Evolutionary conservation across 2,329 filamentous ascomycete genomes (phyloP).

Genomic region (Penicillium sp.): DNA sequence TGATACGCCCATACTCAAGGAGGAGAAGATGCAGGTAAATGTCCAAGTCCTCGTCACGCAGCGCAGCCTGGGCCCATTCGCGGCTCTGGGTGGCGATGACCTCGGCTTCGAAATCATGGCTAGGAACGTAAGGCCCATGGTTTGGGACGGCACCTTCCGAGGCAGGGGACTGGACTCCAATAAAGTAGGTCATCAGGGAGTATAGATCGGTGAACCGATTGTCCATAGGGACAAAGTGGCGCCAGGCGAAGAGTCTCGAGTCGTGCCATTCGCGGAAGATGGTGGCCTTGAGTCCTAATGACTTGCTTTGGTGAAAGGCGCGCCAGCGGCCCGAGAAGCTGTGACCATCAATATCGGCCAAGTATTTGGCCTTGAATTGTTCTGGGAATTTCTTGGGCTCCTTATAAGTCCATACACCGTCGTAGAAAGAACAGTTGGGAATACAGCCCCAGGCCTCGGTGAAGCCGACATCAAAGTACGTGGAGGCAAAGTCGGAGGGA

Average conservation of each 20-base stretch:
- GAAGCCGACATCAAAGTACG: constrained; percentile 41
- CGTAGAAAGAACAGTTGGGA: constrained; percentile 40
- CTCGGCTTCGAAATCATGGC: constrained; percentile 34
- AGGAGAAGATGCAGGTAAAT: constrained; percentile 45
- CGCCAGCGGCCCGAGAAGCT: constrained; percentile 44
- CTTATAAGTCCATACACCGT: constrained; percentile 21
- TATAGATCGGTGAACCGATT: constrained; percentile 53
- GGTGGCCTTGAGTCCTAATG: constrained; percentile 52
- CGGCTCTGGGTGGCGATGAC: constrained; percentile 34
- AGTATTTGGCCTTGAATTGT: constrained; percentile 38
- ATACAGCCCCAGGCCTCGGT: constrained; percentile 34
- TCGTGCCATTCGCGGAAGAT: constrained; percentile 58
- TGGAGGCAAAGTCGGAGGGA: constrained; percentile 28
- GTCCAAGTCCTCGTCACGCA: constrained; percentile 59
- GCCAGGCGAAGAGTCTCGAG: constrained; percentile 50
- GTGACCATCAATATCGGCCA: constrained; percentile 41
- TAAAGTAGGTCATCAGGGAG: constrained; percentile 51
- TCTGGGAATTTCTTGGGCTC: constrained; percentile 29
- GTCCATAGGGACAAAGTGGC: constrained; percentile 55
- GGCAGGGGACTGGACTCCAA: constrained; percentile 35
- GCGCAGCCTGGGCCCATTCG: constrained; percentile 37
- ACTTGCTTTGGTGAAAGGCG: constrained; percentile 48
- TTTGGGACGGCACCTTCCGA: constrained; percentile 5
- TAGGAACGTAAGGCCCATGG: constrained; percentile 24
- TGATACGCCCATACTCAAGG: constrained; percentile 61